Base-by-base conservation (phyloP, 2,329 filamentous ascomycete genomes). In the Hypoxylon sp. region DNA sequence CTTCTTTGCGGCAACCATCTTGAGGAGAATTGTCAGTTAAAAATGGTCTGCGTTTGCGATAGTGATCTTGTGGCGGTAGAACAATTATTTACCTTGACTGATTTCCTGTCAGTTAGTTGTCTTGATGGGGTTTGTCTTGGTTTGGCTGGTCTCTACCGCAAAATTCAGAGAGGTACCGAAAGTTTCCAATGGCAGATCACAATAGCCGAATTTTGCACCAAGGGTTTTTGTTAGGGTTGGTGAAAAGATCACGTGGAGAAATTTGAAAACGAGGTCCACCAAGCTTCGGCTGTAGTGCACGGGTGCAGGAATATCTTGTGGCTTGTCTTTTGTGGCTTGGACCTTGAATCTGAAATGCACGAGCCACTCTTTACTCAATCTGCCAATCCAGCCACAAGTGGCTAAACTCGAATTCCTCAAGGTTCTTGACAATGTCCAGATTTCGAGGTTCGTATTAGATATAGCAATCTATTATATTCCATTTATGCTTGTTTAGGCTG, bases 1-100 rank as follows among this genome's bases (percentile, higher is more conserved):
- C 90, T 97, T 97, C 93, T 97, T 97, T 86, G 95, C 93, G 91
- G 94, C 90, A 89, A 95, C 94, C 96, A 98, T 98, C 94, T 95
- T 81, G 70, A 72, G 60, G 61, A 68, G 5, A 72, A 75, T 69
- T 45, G 69, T 75, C 58, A 75, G 72, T 25, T 57, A 21, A 17
- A 23, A 49, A 46, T 57, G 13, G 30, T 61, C 9, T 38, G 13
- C 19, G 2, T 49, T 53, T 56, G 19, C 28, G 25, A 48, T n/a
- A 19, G 50, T 38, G 19, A 41, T 32, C 17, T 30, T 51, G 46
- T 45, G 10, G 19, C n/a, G 57, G 53, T 38, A 53, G 23, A 23
- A 45, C 19, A 65, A 11, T n/a, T 56, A 56, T 51, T 70, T 66
- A 76, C 75, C 74, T 76, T 76, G 75, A 75, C 75, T 73, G 69